Evolutionary conservation across 768 basidiomycete species (phyloP), one percentile per base, ranked within the genome.

Genomic region (Suillus americanus): DNA sequence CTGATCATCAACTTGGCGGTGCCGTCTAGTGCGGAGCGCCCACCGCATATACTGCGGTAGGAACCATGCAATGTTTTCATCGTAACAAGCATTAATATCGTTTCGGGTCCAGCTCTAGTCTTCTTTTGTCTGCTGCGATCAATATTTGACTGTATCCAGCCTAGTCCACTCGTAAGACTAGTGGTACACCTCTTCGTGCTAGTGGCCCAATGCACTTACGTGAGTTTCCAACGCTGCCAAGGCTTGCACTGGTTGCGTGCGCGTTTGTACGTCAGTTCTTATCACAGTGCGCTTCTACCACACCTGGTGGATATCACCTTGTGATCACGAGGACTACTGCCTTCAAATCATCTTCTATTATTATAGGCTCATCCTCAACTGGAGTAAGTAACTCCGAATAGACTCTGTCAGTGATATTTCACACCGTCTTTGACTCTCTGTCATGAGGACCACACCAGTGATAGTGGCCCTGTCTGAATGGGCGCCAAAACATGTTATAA

Each of bases 1-100:
- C 48, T 51, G 48, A 53, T 54, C 51, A 54, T 54, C 53, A 54
- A 48, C 30, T n/a, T 20, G 30, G 30, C 53, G 30, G 53, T 54
- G 30, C 51, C 28, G 28, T 30, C 5, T 5, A 50, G 13, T 14
- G 25, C 28, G 28, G 16, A 51, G 3, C 50, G 8, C 50, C 16
- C 7, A 54, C 20, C 20, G 43, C 46, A 10, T 13, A 0, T 25
- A 25, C 48, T 48, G 10, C n/a, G n/a, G 10, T 20, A 43, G 8
- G 20, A 45, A 45, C 45, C 45, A 6, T 23, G 10, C 12, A 37
- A 33, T 33, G 33, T 33, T 35, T 35, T 9, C 35, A 35, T 9
- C 35, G 35, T 35, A 35, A 35, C 35, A 35, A 35, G 8, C 35
- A 33, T 33, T 33, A 33, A 33, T 33, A 33, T 33, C 33, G 33